These are phyloP conservation scores for Rosa persica DNA, from an alignment of 306 rosid species.

Conservation along the genomic window DNA sequence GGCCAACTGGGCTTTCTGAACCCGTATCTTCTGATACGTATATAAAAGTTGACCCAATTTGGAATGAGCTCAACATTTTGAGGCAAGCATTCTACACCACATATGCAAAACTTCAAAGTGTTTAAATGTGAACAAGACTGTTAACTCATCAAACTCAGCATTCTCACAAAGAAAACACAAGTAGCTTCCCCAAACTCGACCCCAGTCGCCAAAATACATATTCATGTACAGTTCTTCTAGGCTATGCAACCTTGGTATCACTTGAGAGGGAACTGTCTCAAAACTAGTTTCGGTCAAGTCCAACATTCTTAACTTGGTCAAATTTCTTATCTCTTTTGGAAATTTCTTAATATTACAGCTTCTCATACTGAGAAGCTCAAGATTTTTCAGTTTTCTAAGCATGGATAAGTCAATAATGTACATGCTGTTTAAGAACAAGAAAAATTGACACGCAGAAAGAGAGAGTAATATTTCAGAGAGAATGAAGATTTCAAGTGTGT, in stretches of 20 bases:
- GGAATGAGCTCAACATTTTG: neutral
- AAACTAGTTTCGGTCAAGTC: neutral
- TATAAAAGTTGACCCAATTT: neutral
- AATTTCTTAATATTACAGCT: neutral
- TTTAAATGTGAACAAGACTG: neutral
- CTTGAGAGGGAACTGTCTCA: neutral
- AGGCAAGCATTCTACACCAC: neutral
- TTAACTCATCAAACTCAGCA: neutral
- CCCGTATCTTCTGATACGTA: neutral
- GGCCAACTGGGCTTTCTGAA: too few relatives aligned
- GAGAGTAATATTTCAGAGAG: too few relatives aligned
- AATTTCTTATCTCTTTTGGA: neutral
- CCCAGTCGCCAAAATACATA: neutral
- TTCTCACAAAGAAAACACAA: neutral
- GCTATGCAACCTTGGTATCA: neutral
- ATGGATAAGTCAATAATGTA: neutral
- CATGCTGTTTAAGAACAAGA: too few relatives aligned
- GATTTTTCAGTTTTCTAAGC: neutral
- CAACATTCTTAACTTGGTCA: neutral
- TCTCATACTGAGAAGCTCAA: neutral
- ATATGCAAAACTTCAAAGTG: neutral
- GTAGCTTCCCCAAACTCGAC: neutral
- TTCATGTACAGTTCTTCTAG: neutral
- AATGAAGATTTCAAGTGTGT: too few relatives aligned
- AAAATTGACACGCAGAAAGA: too few relatives aligned